phyloP scores from a whole-genome alignment of 345 rosid genomes.

The Camelina hispida region DNA sequence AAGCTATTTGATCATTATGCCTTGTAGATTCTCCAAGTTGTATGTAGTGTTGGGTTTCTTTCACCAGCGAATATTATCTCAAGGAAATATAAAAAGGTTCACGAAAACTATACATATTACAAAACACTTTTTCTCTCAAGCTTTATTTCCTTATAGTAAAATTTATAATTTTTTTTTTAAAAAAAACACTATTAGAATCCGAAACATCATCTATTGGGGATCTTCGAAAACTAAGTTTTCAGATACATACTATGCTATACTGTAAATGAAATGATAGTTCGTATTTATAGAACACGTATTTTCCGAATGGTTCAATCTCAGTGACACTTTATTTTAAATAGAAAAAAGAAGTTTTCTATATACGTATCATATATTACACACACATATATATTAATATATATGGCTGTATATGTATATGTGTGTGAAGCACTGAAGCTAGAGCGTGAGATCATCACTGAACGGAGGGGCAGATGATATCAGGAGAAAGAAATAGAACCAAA shows the following conservation, averaged over 20 bases:
- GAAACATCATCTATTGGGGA: not conserved
- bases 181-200: conserved; percentile 1
- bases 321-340: not conserved
- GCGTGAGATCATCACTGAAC: conserved; percentile 38
- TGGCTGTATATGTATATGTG: not conserved
- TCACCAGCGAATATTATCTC: conserved; percentile 47
- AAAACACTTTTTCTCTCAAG: not conserved
- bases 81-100: conserved; percentile 7
- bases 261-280: not conserved
- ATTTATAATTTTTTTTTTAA: not conserved
- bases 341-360: not conserved
- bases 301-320: conserved; percentile 1
- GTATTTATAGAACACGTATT: not conserved
- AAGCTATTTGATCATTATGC: conserved; percentile 45
- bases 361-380: not conserved
- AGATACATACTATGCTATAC: not conserved
- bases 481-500: conserved; percentile 6
- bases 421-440: conserved; percentile 34
- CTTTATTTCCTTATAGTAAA: not conserved
- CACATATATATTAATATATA: not conserved
- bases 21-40: conserved; percentile 49
- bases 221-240: not conserved
- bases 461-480: conserved; percentile 29
- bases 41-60: conserved; percentile 45
- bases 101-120: conserved; percentile 5